These are phyloP conservation scores for Incumbomyces lentus DNA, from an alignment of 2,329 filamentous ascomycete species.

Conservation along the genomic window DNA sequence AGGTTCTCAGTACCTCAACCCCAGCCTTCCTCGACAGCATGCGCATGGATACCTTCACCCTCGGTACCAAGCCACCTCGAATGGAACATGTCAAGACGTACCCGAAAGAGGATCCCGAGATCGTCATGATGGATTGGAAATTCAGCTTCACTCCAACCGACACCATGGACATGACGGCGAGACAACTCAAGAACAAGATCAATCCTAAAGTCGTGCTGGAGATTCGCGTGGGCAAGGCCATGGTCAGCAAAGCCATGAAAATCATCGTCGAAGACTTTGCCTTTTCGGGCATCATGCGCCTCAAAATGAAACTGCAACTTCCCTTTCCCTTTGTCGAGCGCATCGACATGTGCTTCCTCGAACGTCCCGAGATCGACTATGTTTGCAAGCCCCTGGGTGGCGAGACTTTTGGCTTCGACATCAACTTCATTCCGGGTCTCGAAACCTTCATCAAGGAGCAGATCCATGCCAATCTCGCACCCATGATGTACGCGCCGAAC, in stretches of 20 bases:
- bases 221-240: conserved; percentile 85
- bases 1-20: conserved; percentile 85
- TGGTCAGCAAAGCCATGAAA: conserved; percentile 93
- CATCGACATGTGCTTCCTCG: conserved; percentile 89
- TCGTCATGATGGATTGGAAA: conserved; percentile 98
- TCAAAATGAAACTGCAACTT: conserved; percentile 95
- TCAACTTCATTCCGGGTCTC: conserved; percentile 95
- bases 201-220: conserved; percentile 96
- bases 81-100: conserved; percentile 98
- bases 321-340: conserved; percentile 92
- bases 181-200: conserved; percentile 87
- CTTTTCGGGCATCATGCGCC: conserved; percentile 87
- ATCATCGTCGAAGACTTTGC: conserved; percentile 98
- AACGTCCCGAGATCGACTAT: conserved; percentile 82
- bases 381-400: conserved; percentile 96
- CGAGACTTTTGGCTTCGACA: conserved; percentile 91
- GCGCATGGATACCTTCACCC: conserved; percentile 83
- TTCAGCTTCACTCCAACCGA: conserved; percentile 99
- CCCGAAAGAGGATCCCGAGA: conserved; percentile 86
- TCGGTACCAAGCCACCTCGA: conserved; percentile 88
- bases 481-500: conserved; percentile 97
- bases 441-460: conserved; percentile 91
- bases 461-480: conserved; percentile 84
- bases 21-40: conserved; percentile 88
- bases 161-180: conserved; percentile 76